Base-by-base conservation (phyloP, 139 green algal species). In the Volvox reticuliferus region DNA sequence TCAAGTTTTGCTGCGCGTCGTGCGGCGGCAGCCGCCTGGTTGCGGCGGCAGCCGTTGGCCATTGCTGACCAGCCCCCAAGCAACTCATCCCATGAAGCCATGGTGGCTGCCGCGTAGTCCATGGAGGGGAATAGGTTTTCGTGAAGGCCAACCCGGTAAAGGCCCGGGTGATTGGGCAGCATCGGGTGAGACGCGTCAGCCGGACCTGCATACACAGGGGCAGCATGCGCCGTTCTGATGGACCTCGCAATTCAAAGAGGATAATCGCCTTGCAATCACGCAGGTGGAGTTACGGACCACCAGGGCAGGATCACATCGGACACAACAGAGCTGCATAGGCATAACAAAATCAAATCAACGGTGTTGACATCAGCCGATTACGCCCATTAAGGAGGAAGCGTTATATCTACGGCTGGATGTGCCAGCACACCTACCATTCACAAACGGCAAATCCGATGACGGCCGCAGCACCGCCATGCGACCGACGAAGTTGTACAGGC, bases 401-500 rank as follows among this genome's bases (percentile, higher is more conserved):
- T n/a, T n/a, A n/a, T n/a, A n/a, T n/a, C n/a, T n/a, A n/a, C n/a
- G 44, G 44, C 44, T 55, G 44, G 5, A 55, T 55, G 44, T 14
- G 9, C 44, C 44, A 55, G 44, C 44, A 24, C 65, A 73, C 65
- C 65, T 81, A 93, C 91, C 82, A 69, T 86, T 76, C 0, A 91
- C 94, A 77, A 96, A 97, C 22, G 24, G 76, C 68, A 93, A 79
- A 1, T 93, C 82, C 12, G 65, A 61, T 12, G 91, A 73, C 26
- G 98, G 97, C 91, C 99, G 98, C 92, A 99, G 91, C 61, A 99
- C 93, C 28, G 97, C 85, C 71, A 99, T 92, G 37, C 92, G 89
- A 37, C 98, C 98, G 44, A 99, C 92, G 80, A 97, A 98, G 84
- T 96, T 95, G 94, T 99, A 99, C 88, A 99, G 95, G 24, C 80